A percentile compares a stretch with the other conserved stretches of the same genome.
Evolutionary conservation across 1,284 basidiomycete species (phyloP).

Genomic region (Malassezia obtusa): DNA sequence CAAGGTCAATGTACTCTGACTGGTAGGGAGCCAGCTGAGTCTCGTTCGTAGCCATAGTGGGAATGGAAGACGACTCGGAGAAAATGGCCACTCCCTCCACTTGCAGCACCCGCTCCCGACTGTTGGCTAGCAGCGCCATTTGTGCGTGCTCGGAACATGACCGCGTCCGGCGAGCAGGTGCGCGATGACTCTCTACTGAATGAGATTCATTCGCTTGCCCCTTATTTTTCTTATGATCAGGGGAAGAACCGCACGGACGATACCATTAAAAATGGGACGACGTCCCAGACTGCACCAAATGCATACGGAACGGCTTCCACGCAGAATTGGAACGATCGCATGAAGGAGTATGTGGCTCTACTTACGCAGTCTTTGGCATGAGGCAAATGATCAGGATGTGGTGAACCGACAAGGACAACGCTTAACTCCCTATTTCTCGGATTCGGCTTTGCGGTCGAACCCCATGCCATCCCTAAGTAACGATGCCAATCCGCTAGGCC

Average conservation of each 20-base stretch:
- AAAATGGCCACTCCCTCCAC: neutral
- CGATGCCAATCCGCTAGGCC: neutral
- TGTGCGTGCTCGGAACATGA: neutral
- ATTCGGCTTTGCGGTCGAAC: conserved; percentile 2
- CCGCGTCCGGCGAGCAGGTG: neutral
- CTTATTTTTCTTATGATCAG: conserved; percentile 15
- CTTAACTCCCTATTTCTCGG: conserved; percentile 21
- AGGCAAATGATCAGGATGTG: conserved; percentile 29
- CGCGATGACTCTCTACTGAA: conserved; percentile 9
- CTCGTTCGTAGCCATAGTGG: conserved; percentile 13
- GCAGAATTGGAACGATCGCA: conserved; percentile 1
- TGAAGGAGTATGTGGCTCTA: conserved; percentile 6
- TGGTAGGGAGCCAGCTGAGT: conserved; percentile 33
- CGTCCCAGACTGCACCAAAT: neutral
- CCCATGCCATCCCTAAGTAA: conserved; percentile 11
- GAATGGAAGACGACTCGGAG: neutral
- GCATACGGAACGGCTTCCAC: neutral
- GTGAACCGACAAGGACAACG: conserved; percentile 31
- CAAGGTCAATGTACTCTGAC: conserved; percentile 37
- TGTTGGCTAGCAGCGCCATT: neutral
- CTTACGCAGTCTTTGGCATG: conserved; percentile 4
- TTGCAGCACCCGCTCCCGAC: neutral
- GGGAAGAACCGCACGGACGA: neutral
- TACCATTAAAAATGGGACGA: neutral
- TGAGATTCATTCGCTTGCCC: conserved; percentile 16